Conservation (phyloP, 805 yeast species). For the Torulaspora gathmanii region DNA sequence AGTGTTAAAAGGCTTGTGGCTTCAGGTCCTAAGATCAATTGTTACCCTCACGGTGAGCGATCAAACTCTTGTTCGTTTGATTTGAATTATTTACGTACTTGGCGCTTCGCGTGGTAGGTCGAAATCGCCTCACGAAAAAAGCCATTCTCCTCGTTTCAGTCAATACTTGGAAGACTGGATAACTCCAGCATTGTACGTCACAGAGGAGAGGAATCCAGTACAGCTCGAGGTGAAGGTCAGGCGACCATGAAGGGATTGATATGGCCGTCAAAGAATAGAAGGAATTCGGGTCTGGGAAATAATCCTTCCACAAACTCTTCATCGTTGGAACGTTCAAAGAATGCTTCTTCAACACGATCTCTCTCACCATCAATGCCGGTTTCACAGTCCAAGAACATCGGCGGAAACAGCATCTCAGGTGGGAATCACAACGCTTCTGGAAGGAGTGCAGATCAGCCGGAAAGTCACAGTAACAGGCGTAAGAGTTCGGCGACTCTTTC, state of each 20-base stretch:
- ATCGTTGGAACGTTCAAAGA: conserved; percentile 1
- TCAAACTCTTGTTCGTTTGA: neutral
- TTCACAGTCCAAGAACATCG: neutral
- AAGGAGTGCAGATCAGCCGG: neutral
- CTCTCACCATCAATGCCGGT: conserved; percentile 6
- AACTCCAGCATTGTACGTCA: neutral
- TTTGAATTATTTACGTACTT: neutral
- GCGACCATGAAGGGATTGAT: conserved; percentile 22
- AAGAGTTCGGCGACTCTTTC: conserved; percentile 14
- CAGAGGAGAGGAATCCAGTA: neutral
- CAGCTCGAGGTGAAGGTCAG: conserved; percentile 4
- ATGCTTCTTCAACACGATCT: conserved; percentile 2
- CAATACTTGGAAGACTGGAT: neutral
- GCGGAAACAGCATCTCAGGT: neutral
- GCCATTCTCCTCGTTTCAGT: conserved; percentile 13
- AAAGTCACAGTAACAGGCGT: conserved; percentile 5
- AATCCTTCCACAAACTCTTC: neutral
- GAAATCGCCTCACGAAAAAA: conserved; percentile 2
- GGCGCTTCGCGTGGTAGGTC: conserved; percentile 2
- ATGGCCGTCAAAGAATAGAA: conserved; percentile 25
- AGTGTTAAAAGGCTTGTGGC: too few species aligned
- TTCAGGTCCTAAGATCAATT: neutral
- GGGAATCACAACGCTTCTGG: neutral
- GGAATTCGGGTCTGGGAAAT: conserved; percentile 7
- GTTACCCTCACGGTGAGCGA: neutral